Conservation (phyloP, 1,284 basidiomycete species). For the Spongispora temasekensis region DNA sequence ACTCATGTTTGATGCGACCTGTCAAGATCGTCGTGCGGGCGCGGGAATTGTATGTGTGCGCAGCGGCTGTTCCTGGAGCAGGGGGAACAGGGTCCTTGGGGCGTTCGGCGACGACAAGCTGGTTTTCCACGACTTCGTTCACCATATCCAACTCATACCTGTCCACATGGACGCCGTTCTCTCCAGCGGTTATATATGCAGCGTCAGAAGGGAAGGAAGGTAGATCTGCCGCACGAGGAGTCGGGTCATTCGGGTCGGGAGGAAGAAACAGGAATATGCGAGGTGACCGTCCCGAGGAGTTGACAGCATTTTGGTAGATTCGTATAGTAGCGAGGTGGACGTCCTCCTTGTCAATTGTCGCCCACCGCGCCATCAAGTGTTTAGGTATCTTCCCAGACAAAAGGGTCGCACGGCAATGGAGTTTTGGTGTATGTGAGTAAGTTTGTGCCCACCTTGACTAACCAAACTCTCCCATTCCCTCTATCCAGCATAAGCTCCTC, state of each 20-base stretch:
- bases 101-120: conserved; percentile 74
- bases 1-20: conserved; percentile 75
- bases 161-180: conserved; percentile 51
- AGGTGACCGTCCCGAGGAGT: conserved; percentile 49
- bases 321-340: conserved; percentile 73
- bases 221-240: conserved; percentile 29
- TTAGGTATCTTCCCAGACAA: conserved; percentile 56
- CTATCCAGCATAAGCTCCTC: conserved; percentile 73
- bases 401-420: not conserved
- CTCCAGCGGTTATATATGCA: conserved; percentile 40
- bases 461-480: conserved; percentile 73
- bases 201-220: conserved; percentile 38
- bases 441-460: conserved; percentile 63
- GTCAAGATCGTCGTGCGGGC: conserved; percentile 74
- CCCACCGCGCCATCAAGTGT: conserved; percentile 72
- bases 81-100: conserved; percentile 60
- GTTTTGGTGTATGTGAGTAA: not conserved
- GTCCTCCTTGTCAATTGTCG: conserved; percentile 52
- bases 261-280: conserved; percentile 71
- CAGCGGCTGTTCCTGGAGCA: conserved; percentile 40
- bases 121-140: conserved; percentile 73
- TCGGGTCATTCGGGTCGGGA: conserved; percentile 51
- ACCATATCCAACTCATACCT: conserved; percentile 79
- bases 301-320: conserved; percentile 57
- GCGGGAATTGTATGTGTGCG: conserved; percentile 42